A percentile compares a stretch with the other conserved stretches of the same genome.
Evolutionary conservation across 2,329 filamentous ascomycete species (phyloP).

Genomic region (Hymenoscyphus albidus): DNA sequence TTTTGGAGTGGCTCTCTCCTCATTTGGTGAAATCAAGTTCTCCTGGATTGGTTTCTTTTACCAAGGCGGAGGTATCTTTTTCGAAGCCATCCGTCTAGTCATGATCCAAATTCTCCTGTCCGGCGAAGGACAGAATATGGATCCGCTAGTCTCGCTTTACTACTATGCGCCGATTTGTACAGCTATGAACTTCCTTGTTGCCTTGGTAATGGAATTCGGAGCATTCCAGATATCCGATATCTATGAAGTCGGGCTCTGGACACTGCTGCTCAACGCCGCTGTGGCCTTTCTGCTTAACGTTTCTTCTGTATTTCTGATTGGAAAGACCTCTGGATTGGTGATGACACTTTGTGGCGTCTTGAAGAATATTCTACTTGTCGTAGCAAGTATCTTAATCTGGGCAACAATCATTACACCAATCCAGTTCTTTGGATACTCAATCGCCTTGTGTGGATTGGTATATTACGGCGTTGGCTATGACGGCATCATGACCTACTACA

Average conservation of each 20-base stretch:
- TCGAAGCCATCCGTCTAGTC: constrained; percentile 75
- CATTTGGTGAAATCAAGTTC: constrained; percentile 91
- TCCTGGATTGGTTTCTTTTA: constrained; percentile 72
- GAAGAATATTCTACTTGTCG: constrained; percentile 78
- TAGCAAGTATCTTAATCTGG: constrained; percentile 77
- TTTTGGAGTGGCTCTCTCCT: constrained; percentile 86
- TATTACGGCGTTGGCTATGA: constrained; percentile 53
- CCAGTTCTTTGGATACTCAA: constrained; percentile 78
- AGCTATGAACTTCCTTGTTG: constrained; percentile 70
- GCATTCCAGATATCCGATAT: constrained; percentile 64
- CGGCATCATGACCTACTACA: constrained; percentile 16
- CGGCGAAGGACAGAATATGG: constrained; percentile 74
- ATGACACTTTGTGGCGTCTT: constrained; percentile 81
- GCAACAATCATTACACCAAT: constrained; percentile 68
- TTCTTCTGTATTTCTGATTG: constrained; percentile 79
- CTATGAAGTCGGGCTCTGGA: constrained; percentile 64
- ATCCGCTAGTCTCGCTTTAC: constrained; percentile 82
- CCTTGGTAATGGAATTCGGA: constrained; percentile 67
- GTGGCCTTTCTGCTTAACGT: constrained; percentile 79
- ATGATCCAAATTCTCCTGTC: constrained; percentile 79
- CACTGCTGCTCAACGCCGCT: constrained; percentile 70
- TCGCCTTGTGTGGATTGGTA: constrained; percentile 70
- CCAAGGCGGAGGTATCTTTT: constrained; percentile 71
- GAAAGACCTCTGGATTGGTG: constrained; percentile 79
- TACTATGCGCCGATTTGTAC: constrained; percentile 83